Evolutionary conservation across 257 asterid genomes (phyloP).

Genomic region (Cynanchum wilfordii): DNA sequence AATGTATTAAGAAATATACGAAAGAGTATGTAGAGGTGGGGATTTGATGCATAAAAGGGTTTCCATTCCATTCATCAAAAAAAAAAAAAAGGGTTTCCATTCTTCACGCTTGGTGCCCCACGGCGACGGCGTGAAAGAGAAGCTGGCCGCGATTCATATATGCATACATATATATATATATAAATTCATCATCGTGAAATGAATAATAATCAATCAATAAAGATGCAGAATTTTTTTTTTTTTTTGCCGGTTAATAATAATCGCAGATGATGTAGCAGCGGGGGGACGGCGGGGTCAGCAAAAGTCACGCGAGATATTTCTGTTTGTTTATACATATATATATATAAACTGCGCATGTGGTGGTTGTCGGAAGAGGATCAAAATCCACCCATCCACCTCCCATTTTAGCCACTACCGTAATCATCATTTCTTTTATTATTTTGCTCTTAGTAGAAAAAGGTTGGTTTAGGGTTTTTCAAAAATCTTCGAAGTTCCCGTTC

Average conservation of each 20-base stretch:
- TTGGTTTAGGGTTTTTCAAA: background rate
- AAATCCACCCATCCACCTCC: background rate
- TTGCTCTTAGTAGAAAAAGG: no score
- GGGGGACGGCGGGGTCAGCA: background rate
- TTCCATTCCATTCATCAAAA: no score
- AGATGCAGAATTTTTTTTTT: background rate
- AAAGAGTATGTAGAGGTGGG: no score
- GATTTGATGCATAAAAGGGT: no score
- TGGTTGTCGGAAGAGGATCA: conserved; percentile 10
- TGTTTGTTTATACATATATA: background rate
- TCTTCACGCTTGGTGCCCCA: background rate
- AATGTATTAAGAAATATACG: no score
- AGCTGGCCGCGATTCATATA: background rate
- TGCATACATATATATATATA: background rate
- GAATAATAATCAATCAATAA: background rate
- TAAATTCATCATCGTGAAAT: conserved; percentile 1
- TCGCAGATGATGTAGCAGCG: background rate
- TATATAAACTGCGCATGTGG: conserved; percentile 12
- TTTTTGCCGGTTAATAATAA: background rate
- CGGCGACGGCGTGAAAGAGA: conserved; percentile 10
- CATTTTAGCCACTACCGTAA: background rate
- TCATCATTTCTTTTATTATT: background rate
- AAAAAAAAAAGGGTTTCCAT: background rate
- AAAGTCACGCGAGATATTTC: conserved; percentile 19
- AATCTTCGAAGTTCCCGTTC: background rate